Evolutionary conservation across 1,139 yeast genomes (phyloP).

Genomic region (Geotrichum australiense): DNA sequence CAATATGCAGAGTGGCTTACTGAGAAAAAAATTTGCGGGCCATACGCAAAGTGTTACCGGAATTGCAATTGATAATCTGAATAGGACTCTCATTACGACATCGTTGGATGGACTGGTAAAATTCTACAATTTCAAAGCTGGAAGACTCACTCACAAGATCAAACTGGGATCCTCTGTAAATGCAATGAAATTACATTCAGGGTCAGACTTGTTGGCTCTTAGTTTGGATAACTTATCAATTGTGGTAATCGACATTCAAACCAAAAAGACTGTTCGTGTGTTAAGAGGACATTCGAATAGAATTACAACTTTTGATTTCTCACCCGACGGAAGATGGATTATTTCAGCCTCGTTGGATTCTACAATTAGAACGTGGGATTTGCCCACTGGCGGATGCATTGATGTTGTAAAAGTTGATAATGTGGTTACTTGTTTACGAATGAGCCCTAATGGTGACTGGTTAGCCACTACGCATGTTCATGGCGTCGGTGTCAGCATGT

Average conservation of each 20-base stretch:
- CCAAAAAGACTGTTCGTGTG: slow-evolving; percentile 78
- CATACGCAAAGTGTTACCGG: slow-evolving; percentile 87
- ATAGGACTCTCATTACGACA: slow-evolving; percentile 74
- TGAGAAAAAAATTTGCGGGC: slow-evolving; percentile 52
- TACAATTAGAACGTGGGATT: slow-evolving; percentile 93
- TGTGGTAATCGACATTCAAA: slow-evolving; percentile 72
- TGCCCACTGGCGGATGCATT: slow-evolving; percentile 94
- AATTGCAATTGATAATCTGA: slow-evolving; percentile 81
- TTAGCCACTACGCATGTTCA: slow-evolving; percentile 90
- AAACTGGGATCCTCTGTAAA: slow-evolving; percentile 74
- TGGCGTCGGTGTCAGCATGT: slow-evolving; percentile 82
- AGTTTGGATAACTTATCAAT: slow-evolving; percentile 83
- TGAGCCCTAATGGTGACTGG: slow-evolving; percentile 85
- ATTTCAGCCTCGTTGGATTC: slow-evolving; percentile 78
- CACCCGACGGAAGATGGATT: slow-evolving; percentile 95
- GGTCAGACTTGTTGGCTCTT: slow-evolving; percentile 79
- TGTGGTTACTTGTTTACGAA: slow-evolving; percentile 72
- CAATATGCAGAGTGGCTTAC: slow-evolving; percentile 82
- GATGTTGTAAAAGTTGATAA: slow-evolving; percentile 78
- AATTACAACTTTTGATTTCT: slow-evolving; percentile 81
- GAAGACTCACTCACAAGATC: slow-evolving; percentile 60
- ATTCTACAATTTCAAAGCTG: slow-evolving; percentile 70
- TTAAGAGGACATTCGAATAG: slow-evolving; percentile 87
- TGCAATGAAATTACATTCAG: slow-evolving; percentile 63
- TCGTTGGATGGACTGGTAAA: slow-evolving; percentile 89